phyloP scores from a whole-genome alignment of 805 yeast genomes.

The Metschnikowia proteae region DNA sequence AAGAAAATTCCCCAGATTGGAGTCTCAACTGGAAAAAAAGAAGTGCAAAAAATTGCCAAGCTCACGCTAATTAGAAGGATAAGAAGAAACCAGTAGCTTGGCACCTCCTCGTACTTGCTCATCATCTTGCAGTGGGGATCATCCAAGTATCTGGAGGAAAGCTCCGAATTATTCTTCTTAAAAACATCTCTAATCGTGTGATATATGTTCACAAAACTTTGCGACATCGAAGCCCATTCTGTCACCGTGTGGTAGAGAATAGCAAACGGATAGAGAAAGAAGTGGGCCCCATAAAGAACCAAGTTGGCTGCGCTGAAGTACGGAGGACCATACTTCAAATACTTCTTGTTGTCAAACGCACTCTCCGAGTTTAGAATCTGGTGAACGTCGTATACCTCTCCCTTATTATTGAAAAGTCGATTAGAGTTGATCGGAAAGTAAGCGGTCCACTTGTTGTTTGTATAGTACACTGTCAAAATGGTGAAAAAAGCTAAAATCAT shows the following conservation, averaged over 20 bases:
- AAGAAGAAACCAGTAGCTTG: conserved; percentile 64
- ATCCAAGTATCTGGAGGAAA: conserved; percentile 19
- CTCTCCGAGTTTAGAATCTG: conserved; percentile 43
- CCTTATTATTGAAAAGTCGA: conserved; percentile 49
- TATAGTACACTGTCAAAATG: conserved; percentile 37
- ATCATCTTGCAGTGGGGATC: conserved; percentile 60
- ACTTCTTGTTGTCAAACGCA: conserved; percentile 44
- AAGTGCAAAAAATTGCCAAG: conserved; percentile 42
- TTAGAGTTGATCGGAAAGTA: conserved; percentile 53
- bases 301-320: conserved; percentile 61
- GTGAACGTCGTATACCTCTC: conserved; percentile 44
- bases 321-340: conserved; percentile 59
- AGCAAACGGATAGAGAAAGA: conserved; percentile 54
- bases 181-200: conserved; percentile 28
- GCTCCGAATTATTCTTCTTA: conserved; percentile 2
- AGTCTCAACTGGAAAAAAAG: conserved; percentile 48
- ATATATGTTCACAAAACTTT: conserved; percentile 35
- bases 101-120: conserved; percentile 62
- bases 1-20: conserved; percentile 64
- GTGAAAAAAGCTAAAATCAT: conserved; percentile 30
- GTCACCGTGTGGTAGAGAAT: conserved; percentile 46
- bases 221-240: conserved; percentile 43
- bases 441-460: conserved; percentile 49
- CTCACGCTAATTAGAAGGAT: conserved; percentile 45
- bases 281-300: conserved; percentile 54